These are phyloP conservation scores for Aureobasidium namibiae DNA, from an alignment of 2,329 filamentous ascomycete genomes.

Conservation along the genomic window DNA sequence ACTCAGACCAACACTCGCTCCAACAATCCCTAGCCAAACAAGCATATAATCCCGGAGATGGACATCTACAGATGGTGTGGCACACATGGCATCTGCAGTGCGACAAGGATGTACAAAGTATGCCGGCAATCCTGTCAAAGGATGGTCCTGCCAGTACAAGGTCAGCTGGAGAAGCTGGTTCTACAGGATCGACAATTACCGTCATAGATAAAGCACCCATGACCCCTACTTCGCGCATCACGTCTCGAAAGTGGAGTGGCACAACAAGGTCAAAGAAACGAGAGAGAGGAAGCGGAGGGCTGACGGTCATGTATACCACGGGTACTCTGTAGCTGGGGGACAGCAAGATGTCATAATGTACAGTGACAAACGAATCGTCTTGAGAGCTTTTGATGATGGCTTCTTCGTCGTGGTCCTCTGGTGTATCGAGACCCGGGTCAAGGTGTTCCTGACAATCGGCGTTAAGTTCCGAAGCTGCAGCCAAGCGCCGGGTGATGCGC, in stretches of 20 bases:
- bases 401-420: not conserved
- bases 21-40: slow-evolving; percentile 83
- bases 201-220: slow-evolving; percentile 31
- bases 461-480: not conserved
- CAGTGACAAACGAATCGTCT: slow-evolving; percentile 18
- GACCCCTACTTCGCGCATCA: slow-evolving; percentile 21
- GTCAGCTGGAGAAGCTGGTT: not conserved
- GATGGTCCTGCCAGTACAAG: slow-evolving; percentile 61
- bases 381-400: not conserved
- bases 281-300: slow-evolving; percentile 4
- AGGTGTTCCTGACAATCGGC: not conserved
- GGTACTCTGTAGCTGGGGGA: slow-evolving; percentile 39
- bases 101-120: slow-evolving; percentile 94
- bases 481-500: slow-evolving; percentile 10
- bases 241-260: slow-evolving; percentile 23
- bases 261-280: slow-evolving; percentile 31
- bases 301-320: slow-evolving; percentile 33
- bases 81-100: slow-evolving; percentile 70
- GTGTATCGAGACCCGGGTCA: not conserved
- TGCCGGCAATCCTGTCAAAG: slow-evolving; percentile 64
- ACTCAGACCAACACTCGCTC: slow-evolving; percentile 69
- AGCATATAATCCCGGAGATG: slow-evolving; percentile 62
- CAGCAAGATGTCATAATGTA: slow-evolving; percentile 33
- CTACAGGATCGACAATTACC: slow-evolving; percentile 17
- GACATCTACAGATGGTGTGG: slow-evolving; percentile 30